A percentile compares a stretch with the other conserved stretches of the same genome.
These are phyloP conservation scores for Fusarium albosuccineum DNA, from an alignment of 2,329 filamentous ascomycete genomes.

Conservation along the genomic window DNA sequence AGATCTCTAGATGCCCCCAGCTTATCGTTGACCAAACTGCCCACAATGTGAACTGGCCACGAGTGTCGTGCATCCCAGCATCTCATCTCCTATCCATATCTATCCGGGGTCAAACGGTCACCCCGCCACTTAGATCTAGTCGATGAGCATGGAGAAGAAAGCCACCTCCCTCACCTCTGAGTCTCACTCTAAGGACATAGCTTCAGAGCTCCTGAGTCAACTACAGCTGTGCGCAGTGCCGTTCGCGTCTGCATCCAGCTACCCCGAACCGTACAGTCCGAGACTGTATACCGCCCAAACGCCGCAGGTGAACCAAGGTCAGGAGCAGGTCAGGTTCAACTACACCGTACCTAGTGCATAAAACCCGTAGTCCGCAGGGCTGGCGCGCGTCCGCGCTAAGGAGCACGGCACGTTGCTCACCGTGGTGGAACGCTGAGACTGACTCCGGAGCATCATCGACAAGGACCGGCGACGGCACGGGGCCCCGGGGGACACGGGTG, in stretches of 20 bases:
- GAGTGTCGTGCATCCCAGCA: background rate
- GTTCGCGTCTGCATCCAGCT: conserved; percentile 23
- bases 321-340: conserved; percentile 8
- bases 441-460: too few species aligned
- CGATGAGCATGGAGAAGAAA: background rate
- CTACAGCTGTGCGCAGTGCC: conserved; percentile 3
- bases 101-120: conserved; percentile 1
- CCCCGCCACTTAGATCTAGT: conserved; percentile 7
- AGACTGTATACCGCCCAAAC: conserved; percentile 10
- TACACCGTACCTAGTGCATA: conserved; percentile 12
- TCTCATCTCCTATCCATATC: conserved; percentile 12
- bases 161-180: background rate
- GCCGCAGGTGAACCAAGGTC: conserved; percentile 23
- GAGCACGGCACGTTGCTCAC: conserved; percentile 29
- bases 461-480: too few species aligned
- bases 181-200: background rate
- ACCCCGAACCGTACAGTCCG: conserved; percentile 23
- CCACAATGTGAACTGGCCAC: conserved; percentile 8
- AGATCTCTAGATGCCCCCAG: conserved; percentile 28
- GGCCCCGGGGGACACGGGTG: background rate
- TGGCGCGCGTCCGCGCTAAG: conserved; percentile 11
- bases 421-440: conserved; percentile 25
- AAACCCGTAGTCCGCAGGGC: conserved; percentile 15
- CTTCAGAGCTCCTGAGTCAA: conserved; percentile 24
- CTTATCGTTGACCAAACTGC: conserved; percentile 20